Conservation (phyloP, 345 rosid species). For the Brassica juncea region DNA sequence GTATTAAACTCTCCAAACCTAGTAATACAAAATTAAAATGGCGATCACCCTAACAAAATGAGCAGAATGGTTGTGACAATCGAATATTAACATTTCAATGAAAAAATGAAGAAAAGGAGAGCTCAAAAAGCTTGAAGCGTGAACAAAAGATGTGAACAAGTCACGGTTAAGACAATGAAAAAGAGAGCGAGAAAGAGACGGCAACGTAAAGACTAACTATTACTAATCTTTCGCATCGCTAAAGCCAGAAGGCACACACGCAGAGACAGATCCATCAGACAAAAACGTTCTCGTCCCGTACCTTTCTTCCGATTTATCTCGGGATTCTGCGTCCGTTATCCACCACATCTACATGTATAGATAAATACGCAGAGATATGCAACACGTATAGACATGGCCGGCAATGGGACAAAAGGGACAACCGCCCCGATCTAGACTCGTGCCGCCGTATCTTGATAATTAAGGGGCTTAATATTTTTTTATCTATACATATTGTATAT, state of each 20-base stretch:
- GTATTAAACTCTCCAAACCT: not conserved
- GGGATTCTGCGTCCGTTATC: slow-evolving; percentile 42
- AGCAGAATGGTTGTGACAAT: not conserved
- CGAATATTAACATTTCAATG: not conserved
- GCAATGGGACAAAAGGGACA: too few species aligned
- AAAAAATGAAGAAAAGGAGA: not conserved
- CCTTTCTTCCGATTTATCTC: slow-evolving; percentile 41
- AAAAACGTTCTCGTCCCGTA: slow-evolving; percentile 38
- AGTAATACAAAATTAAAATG: not conserved
- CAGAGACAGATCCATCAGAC: slow-evolving; percentile 37
- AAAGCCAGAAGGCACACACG: slow-evolving; percentile 31
- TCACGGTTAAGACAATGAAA: slow-evolving; percentile 22
- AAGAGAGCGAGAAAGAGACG: slow-evolving; percentile 12
- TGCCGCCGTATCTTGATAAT: too few species aligned
- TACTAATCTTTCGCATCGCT: slow-evolving; percentile 30
- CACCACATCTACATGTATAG: slow-evolving; percentile 1
- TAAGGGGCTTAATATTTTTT: too few species aligned
- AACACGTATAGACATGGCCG: not conserved
- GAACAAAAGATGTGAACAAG: slow-evolving; percentile 38
- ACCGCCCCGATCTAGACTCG: too few species aligned
- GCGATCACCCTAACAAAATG: not conserved
- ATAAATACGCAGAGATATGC: slow-evolving; percentile 10
- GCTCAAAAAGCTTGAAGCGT: not conserved
- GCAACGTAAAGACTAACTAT: slow-evolving; percentile 26
- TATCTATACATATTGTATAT: too few species aligned